Conservation (phyloP, 1,284 basidiomycete genomes). For the Heterobasidion annosum region DNA sequence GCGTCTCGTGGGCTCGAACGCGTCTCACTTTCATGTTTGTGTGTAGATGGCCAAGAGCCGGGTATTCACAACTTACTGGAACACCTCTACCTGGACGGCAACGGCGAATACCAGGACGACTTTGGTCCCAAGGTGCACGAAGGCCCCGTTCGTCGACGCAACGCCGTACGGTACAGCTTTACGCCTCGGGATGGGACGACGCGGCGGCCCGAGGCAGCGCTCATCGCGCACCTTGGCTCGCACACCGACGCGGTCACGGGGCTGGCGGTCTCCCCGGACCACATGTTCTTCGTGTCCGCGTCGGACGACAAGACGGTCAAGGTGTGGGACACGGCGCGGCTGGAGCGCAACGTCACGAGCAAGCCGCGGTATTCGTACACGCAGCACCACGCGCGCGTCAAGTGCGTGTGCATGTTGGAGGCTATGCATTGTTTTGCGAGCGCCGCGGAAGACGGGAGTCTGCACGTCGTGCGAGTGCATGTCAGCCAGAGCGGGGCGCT, state of each 20-base stretch:
- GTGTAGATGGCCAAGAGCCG: slow-evolving; percentile 75
- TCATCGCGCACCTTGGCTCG: slow-evolving; percentile 82
- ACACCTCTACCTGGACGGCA: slow-evolving; percentile 82
- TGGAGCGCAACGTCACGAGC: slow-evolving; percentile 76
- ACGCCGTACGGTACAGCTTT: slow-evolving; percentile 55
- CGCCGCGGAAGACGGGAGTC: slow-evolving; percentile 77
- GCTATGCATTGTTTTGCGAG: slow-evolving; percentile 85
- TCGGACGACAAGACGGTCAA: slow-evolving; percentile 83
- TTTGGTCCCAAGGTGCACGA: slow-evolving; percentile 84
- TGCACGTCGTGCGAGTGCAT: slow-evolving; percentile 80
- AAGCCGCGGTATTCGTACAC: slow-evolving; percentile 71
- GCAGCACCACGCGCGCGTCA: slow-evolving; percentile 75
- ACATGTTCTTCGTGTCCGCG: slow-evolving; percentile 87
- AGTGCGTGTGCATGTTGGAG: slow-evolving; percentile 76
- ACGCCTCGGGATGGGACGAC: slow-evolving; percentile 46
- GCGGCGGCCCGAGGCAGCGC: slow-evolving; percentile 60
- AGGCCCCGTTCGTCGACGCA: slow-evolving; percentile 69
- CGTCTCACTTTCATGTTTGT: slow-evolving; percentile 2
- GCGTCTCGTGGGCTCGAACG: neutral
- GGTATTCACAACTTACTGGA: slow-evolving; percentile 83
- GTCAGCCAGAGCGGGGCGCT: slow-evolving; percentile 51
- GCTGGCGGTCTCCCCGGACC: slow-evolving; percentile 87
- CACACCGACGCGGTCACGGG: slow-evolving; percentile 77
- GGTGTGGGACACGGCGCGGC: slow-evolving; percentile 74
- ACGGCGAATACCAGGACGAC: slow-evolving; percentile 76